phyloP scores from a whole-genome alignment of 169 alveolate species.

The Amoebophrya sp. region DNA sequence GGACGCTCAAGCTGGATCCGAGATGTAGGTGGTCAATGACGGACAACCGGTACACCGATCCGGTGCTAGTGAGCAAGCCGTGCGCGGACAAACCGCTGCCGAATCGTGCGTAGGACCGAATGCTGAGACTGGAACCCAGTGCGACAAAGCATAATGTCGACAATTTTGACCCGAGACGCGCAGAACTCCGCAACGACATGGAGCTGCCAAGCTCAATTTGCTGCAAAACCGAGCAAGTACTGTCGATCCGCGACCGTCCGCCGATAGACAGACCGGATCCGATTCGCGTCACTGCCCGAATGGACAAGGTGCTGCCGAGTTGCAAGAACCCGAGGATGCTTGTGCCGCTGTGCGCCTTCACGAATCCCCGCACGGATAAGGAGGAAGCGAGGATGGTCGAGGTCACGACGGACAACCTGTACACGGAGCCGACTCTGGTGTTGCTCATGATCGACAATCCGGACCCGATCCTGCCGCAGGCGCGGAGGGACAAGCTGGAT shows the following conservation, averaged over 20 bases:
- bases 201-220: background rate
- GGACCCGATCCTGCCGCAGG: background rate
- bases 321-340: background rate
- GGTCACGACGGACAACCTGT: background rate
- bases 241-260: background rate
- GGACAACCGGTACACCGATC: background rate
- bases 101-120: slow-evolving; percentile 15
- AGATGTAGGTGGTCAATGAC: background rate
- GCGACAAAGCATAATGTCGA: background rate
- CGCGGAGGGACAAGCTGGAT: background rate
- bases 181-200: slow-evolving; percentile 15
- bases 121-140: background rate
- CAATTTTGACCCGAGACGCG: background rate
- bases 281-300: background rate
- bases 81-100: background rate
- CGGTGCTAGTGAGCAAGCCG: background rate
- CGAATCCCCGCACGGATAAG: background rate
- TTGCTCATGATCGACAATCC: background rate
- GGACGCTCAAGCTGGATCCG: background rate
- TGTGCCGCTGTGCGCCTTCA: background rate
- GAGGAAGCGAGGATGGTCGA: background rate
- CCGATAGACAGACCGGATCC: slow-evolving; percentile 20
- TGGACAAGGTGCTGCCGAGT: background rate
- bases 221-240: slow-evolving; percentile 8
- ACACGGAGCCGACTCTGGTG: slow-evolving; percentile 25